These are phyloP conservation scores for Ceratocystiopsis sp. DNA, from an alignment of 2,329 filamentous ascomycete species.

Conservation along the genomic window DNA sequence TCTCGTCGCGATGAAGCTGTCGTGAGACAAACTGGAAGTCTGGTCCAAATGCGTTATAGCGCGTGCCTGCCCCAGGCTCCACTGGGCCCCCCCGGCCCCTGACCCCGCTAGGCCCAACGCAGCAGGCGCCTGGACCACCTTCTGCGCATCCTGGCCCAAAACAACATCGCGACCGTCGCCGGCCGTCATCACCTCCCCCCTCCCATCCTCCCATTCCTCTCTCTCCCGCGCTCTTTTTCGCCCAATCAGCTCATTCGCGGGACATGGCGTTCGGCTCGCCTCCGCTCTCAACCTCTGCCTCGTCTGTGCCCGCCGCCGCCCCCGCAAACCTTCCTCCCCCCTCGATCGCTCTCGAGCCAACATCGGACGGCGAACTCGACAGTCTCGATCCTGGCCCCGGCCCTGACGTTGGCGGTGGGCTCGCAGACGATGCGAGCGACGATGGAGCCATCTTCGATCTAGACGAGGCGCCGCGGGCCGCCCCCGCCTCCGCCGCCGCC, in stretches of 20 bases:
- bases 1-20: not conserved
- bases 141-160: too few relatives aligned
- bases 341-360: conserved; percentile 5
- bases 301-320: not conserved
- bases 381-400: too few relatives aligned
- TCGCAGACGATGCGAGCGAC: not conserved
- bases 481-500: too few relatives aligned
- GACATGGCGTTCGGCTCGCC: conserved; percentile 4
- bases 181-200: not conserved
- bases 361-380: not conserved
- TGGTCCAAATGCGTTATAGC: not conserved
- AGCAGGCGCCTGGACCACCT: too few relatives aligned
- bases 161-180: too few relatives aligned
- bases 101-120: conserved; percentile 2
- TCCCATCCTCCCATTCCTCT: not conserved
- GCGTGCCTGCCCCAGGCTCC: not conserved
- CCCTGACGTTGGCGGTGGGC: too few relatives aligned
- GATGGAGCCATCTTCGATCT: not conserved
- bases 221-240: not conserved
- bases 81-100: not conserved
- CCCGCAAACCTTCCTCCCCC: not conserved
- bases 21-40: not conserved
- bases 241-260: not conserved
- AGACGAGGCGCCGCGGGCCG: too few relatives aligned
- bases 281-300: conserved; percentile 2